A percentile compares a stretch with the other conserved stretches of the same genome.
Evolutionary conservation across 1,284 basidiomycete genomes (phyloP).

Genomic region (Hortiboletus rubellus): DNA sequence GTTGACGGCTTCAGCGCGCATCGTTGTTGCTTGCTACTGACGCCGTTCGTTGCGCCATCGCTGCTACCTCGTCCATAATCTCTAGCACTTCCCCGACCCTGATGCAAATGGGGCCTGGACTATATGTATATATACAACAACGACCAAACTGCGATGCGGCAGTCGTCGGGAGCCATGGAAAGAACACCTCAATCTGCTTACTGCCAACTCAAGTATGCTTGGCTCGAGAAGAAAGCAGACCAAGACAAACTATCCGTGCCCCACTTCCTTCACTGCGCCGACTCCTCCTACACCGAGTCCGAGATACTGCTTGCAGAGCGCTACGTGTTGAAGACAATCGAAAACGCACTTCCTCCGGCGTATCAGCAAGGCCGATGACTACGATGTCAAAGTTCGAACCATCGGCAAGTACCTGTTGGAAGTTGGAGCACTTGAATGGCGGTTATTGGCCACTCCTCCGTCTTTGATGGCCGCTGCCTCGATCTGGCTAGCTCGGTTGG

Average conservation of each 20-base stretch:
- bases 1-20: too few species aligned
- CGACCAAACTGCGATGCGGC: too few species aligned
- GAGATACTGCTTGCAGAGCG: constrained; percentile 95
- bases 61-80: too few species aligned
- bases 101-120: too few species aligned
- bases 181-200: too few species aligned
- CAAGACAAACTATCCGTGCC: constrained; percentile 51
- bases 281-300: constrained; percentile 81
- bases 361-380: constrained; percentile 95
- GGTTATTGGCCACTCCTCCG: constrained; percentile 78
- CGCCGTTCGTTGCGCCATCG: too few species aligned
- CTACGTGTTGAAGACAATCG: constrained; percentile 88
- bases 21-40: too few species aligned
- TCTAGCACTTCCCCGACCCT: too few species aligned
- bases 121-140: too few species aligned
- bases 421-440: constrained; percentile 87
- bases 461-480: constrained; percentile 87
- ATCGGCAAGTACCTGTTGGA: constrained; percentile 94
- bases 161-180: too few species aligned
- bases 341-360: constrained; percentile 88
- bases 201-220: too few species aligned
- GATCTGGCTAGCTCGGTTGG: constrained; percentile 88
- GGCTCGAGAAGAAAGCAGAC: too few species aligned
- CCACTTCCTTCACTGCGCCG: constrained; percentile 89
- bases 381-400: constrained; percentile 88